Percentiles rank a stretch among this genome's conserved stretches.
Evolutionary conservation across 805 yeast genomes (phyloP).

Genomic region (Yamadazyma insecticola): DNA sequence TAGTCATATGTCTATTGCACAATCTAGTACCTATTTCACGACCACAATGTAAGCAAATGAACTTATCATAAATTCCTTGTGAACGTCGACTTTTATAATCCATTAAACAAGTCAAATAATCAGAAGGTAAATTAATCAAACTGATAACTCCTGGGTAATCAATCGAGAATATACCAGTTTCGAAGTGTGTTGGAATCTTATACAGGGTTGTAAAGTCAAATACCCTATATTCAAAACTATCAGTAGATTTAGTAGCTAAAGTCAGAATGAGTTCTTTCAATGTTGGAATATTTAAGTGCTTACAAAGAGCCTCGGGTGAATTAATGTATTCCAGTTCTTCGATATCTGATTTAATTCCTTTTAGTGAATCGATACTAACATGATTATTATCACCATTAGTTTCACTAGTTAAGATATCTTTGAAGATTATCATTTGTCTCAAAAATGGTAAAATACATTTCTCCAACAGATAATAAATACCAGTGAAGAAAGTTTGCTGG

Average conservation of each 20-base stretch:
- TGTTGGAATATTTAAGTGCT: constrained; percentile 19
- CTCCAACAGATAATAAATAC: constrained; percentile 16
- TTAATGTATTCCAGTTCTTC: constrained; percentile 13
- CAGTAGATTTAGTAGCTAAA: neutral
- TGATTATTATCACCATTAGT: constrained; percentile 22
- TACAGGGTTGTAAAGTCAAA: constrained; percentile 19
- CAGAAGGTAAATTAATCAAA: constrained; percentile 48
- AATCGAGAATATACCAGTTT: constrained; percentile 20
- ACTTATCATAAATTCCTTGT: constrained; percentile 16
- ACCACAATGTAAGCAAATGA: constrained; percentile 36
- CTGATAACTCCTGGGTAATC: constrained; percentile 55
- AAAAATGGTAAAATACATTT: constrained; percentile 27
- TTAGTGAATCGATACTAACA: constrained; percentile 13
- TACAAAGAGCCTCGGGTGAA: constrained; percentile 20
- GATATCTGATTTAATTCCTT: constrained; percentile 13
- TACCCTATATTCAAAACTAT: constrained; percentile 16
- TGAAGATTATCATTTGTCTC: constrained; percentile 29
- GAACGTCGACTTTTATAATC: constrained; percentile 14
- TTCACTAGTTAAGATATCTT: constrained; percentile 28
- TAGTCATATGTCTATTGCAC: constrained; percentile 21
- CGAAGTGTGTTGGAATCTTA: constrained; percentile 21
- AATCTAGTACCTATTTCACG: constrained; percentile 12
- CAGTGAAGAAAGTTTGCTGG: constrained; percentile 4
- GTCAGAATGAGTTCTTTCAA: constrained; percentile 13
- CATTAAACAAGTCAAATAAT: constrained; percentile 23